Evolutionary conservation across 352 stramenopile species (phyloP).

Genomic region (Globisporangium heterothallicum): DNA sequence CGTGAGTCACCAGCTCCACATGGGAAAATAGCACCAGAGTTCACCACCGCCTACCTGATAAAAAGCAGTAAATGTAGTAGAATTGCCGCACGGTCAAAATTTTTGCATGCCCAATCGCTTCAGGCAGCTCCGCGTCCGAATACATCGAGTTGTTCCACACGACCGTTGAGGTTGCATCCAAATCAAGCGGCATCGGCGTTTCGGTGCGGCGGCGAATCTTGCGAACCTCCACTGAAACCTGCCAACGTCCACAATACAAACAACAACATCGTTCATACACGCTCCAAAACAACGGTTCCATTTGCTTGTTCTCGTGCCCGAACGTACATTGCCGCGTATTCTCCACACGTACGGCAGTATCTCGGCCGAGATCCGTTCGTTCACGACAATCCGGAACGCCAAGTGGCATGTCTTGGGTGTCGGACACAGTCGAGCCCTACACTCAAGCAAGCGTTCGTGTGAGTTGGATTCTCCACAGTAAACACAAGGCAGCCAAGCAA

Average conservation of each 20-base stretch:
- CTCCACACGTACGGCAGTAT: conserved; percentile 72
- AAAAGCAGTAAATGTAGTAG: conserved; percentile 81
- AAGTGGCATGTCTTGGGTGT: conserved; percentile 75
- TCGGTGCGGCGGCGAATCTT: conserved; percentile 58
- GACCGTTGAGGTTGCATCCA: conserved; percentile 14
- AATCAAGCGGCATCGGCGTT: conserved; percentile 10
- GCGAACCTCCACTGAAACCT: conserved; percentile 57
- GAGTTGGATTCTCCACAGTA: background rate
- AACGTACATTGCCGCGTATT: conserved; percentile 58
- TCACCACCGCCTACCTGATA: conserved; percentile 29
- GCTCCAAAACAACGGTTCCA: no score
- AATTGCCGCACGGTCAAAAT: conserved; percentile 65
- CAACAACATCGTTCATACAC: no score
- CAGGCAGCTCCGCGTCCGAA: conserved; percentile 13
- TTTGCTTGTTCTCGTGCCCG: no score
- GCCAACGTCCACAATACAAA: background rate
- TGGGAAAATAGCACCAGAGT: conserved; percentile 4
- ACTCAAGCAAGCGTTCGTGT: background rate
- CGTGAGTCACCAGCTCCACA: background rate
- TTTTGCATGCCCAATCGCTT: conserved; percentile 62
- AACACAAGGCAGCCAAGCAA: background rate
- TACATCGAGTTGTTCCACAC: conserved; percentile 18
- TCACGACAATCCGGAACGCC: conserved; percentile 69
- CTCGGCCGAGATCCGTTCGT: conserved; percentile 49
- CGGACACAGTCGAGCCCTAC: conserved; percentile 56